A percentile compares a stretch with the other conserved stretches of the same genome.
Evolutionary conservation across 2,329 filamentous ascomycete species (phyloP).

Genomic region (Trichoderma oligosporum): DNA sequence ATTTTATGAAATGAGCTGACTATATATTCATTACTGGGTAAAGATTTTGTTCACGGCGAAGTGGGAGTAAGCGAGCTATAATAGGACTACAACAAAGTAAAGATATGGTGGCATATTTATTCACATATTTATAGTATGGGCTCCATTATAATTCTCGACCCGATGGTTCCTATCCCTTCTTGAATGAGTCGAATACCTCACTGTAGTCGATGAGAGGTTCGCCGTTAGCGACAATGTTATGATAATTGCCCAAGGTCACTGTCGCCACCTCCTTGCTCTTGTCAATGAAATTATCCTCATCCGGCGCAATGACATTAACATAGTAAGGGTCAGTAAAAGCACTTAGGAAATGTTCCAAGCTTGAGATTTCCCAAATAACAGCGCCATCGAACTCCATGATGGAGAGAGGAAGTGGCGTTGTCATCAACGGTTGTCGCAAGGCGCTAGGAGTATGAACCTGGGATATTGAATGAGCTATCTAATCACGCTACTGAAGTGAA

Average conservation of each 20-base stretch:
- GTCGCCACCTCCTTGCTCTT: slow-evolving; percentile 13
- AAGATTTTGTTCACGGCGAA: not conserved
- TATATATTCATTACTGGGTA: no score
- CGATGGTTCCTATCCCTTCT: not conserved
- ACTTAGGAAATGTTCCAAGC: slow-evolving; percentile 6
- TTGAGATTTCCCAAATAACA: slow-evolving; percentile 17
- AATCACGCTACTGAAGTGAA: not conserved
- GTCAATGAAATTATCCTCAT: slow-evolving; percentile 17
- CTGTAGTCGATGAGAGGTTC: slow-evolving; percentile 10
- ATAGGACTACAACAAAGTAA: no score
- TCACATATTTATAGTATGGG: not conserved
- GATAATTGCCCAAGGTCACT: slow-evolving; percentile 6
- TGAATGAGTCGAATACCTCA: not conserved
- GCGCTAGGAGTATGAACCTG: slow-evolving; percentile 3
- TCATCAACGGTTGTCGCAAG: not conserved
- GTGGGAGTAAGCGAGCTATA: no score
- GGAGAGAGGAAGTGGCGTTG: not conserved
- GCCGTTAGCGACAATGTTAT: slow-evolving; percentile 2
- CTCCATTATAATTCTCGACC: not conserved
- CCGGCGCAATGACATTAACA: slow-evolving; percentile 5
- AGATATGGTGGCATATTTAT: no score
- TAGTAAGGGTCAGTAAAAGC: slow-evolving; percentile 16
- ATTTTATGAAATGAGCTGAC: not conserved
- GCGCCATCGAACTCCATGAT: slow-evolving; percentile 15
- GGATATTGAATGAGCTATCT: not conserved